phyloP scores from a whole-genome alignment of 441 rosid genomes.

The Gossypium davidsonii region DNA sequence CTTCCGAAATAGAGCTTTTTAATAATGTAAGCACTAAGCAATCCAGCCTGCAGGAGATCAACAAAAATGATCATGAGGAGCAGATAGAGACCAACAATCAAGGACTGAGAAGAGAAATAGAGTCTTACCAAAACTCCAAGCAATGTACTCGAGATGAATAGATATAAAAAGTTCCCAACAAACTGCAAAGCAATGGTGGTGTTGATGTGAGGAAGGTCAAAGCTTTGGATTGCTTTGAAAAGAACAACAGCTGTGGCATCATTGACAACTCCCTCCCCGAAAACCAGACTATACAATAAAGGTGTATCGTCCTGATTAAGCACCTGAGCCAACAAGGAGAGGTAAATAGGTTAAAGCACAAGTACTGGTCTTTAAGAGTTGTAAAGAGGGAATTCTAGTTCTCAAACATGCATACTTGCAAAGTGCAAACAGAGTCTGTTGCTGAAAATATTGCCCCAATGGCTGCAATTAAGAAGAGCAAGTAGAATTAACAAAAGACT shows the following conservation, averaged over 20 bases:
- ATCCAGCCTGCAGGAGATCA: constrained; percentile 55
- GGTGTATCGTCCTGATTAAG: constrained; percentile 92
- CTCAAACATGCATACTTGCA: constrained; percentile 49
- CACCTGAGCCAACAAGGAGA: constrained; percentile 40
- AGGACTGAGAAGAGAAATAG: constrained; percentile 1
- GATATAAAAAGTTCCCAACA: constrained; percentile 57
- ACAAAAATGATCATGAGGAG: neutral
- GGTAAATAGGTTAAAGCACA: neutral
- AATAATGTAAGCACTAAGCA: constrained; percentile 72
- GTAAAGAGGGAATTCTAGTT: neutral
- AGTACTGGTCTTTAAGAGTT: neutral
- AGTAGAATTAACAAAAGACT: constrained; percentile 6
- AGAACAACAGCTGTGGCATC: constrained; percentile 93
- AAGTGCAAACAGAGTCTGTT: constrained; percentile 92
- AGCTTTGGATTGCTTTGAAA: constrained; percentile 76
- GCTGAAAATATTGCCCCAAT: constrained; percentile 95
- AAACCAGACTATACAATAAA: constrained; percentile 70
- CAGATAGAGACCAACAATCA: neutral
- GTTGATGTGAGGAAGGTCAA: constrained; percentile 59
- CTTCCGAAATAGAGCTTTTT: constrained; percentile 83
- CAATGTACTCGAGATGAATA: constrained; percentile 69
- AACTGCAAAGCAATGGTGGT: constrained; percentile 48
- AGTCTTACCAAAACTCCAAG: constrained; percentile 60
- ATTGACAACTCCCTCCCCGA: constrained; percentile 92
- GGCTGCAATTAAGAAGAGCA: constrained; percentile 40